These are phyloP conservation scores for Pichia heedii DNA, from an alignment of 805 yeast genomes.

Conservation along the genomic window DNA sequence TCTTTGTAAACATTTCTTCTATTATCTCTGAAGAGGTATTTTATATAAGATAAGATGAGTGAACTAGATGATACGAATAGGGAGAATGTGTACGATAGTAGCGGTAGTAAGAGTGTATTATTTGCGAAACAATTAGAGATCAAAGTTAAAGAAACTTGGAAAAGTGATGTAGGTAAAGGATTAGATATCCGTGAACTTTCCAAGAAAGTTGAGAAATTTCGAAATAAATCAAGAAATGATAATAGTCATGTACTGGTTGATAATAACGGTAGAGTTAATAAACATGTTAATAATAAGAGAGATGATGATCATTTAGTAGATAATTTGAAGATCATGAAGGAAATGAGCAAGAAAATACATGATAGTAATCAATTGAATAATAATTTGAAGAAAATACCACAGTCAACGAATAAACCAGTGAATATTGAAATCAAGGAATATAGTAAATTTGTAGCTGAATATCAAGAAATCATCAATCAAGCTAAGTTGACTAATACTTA, in stretches of 20 bases:
- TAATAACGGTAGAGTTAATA: too few species aligned
- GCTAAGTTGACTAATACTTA: conserved; percentile 2
- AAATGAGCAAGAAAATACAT: background rate
- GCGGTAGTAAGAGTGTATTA: background rate
- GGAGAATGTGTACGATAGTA: background rate
- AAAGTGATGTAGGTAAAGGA: background rate
- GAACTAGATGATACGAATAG: background rate
- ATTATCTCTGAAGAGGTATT: too few species aligned
- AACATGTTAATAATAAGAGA: background rate
- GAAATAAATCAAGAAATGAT: background rate
- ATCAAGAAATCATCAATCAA: conserved; percentile 1
- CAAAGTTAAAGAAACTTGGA: background rate
- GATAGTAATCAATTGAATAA: background rate
- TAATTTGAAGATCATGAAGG: background rate
- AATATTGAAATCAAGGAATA: too few species aligned
- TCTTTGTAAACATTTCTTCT: too few species aligned
- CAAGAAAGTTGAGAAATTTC: background rate
- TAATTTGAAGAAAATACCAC: background rate
- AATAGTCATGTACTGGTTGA: too few species aligned
- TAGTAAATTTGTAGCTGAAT: background rate
- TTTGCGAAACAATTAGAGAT: background rate
- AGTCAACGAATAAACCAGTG: background rate
- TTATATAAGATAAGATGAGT: too few species aligned
- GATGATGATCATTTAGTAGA: background rate
- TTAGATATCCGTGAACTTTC: background rate